These are phyloP conservation scores for Microstegium vimineum DNA, from an alignment of 176 grass and related monocot species.

Conservation along the genomic window DNA sequence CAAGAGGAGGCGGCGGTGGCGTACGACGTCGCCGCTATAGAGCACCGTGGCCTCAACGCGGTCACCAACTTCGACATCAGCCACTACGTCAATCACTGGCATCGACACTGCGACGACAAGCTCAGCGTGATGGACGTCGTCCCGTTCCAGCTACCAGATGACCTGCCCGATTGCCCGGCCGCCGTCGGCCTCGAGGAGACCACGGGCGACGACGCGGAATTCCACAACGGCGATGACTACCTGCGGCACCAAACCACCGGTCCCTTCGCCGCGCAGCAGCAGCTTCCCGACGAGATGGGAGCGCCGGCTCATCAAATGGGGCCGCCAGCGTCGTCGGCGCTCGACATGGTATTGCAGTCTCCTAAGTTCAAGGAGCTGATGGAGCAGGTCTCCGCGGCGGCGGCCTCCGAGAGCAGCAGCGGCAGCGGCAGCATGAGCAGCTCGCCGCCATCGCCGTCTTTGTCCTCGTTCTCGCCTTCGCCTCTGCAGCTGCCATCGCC, in stretches of 20 bases:
- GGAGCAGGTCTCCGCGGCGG: constrained; percentile 1
- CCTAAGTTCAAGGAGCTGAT: constrained; percentile 56
- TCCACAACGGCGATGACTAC: not conserved
- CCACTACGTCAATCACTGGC: constrained; percentile 49
- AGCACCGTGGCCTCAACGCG: constrained; percentile 60
- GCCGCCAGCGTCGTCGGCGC: not conserved
- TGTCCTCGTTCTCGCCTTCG: not conserved
- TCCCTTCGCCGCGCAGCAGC: not conserved
- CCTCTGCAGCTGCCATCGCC: not conserved
- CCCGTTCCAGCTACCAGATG: not conserved
- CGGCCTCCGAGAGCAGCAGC: not conserved
- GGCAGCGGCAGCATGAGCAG: not conserved
- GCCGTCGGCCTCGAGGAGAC: not conserved
- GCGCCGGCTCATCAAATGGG: not conserved
- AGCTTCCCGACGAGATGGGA: not conserved
- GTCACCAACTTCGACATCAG: constrained; percentile 82
- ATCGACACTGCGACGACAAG: not conserved
- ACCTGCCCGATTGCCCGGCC: not conserved
- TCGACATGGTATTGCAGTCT: constrained; percentile 30
- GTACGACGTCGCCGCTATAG: constrained; percentile 74
- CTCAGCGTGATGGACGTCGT: not conserved
- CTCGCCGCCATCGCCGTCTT: not conserved
- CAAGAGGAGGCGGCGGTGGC: constrained; percentile 75
- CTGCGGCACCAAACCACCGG: not conserved
- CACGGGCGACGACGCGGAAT: not conserved